A percentile compares a stretch with the other conserved stretches of the same genome.
phyloP scores from a whole-genome alignment of 2,329 filamentous ascomycete genomes.

The Alternaria consortialis region DNA sequence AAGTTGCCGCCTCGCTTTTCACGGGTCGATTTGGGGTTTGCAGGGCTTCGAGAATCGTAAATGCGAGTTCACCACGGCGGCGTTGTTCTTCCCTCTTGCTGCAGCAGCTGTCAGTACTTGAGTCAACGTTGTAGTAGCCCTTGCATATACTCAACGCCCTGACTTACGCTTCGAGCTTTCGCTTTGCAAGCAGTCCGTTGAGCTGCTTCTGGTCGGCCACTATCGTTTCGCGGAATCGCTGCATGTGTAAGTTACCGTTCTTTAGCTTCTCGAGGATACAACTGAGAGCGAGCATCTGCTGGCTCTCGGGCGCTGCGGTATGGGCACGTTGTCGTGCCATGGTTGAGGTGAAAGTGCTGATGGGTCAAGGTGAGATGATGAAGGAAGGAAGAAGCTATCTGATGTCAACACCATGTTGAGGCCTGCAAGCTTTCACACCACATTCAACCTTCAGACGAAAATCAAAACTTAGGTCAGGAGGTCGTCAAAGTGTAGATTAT shows the following conservation, averaged over 20 bases:
- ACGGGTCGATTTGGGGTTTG: constrained; percentile 18
- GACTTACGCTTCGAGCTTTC: constrained; percentile 33
- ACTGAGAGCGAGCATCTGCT: constrained; percentile 34
- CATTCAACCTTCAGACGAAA: neutral
- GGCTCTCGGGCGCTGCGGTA: constrained; percentile 31
- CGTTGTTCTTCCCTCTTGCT: constrained; percentile 28
- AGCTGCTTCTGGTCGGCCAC: constrained; percentile 26
- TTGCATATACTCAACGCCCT: neutral
- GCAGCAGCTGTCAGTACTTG: neutral
- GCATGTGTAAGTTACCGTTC: constrained; percentile 31
- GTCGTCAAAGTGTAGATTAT: neutral
- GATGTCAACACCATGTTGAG: neutral
- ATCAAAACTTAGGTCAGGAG: neutral
- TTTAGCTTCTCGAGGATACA: constrained; percentile 31
- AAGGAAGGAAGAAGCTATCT: neutral
- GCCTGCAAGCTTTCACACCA: neutral
- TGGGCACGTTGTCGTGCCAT: constrained; percentile 29
- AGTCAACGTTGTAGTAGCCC: neutral
- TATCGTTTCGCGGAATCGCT: constrained; percentile 32
- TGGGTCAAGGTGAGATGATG: neutral
- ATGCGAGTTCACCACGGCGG: constrained; percentile 34
- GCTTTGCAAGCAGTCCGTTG: constrained; percentile 28
- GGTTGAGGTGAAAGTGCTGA: neutral
- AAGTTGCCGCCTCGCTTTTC: constrained; percentile 10
- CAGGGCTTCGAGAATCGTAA: constrained; percentile 29